Conservation (phyloP, 129 eudicot species). For the Flaveria sonorensis region DNA sequence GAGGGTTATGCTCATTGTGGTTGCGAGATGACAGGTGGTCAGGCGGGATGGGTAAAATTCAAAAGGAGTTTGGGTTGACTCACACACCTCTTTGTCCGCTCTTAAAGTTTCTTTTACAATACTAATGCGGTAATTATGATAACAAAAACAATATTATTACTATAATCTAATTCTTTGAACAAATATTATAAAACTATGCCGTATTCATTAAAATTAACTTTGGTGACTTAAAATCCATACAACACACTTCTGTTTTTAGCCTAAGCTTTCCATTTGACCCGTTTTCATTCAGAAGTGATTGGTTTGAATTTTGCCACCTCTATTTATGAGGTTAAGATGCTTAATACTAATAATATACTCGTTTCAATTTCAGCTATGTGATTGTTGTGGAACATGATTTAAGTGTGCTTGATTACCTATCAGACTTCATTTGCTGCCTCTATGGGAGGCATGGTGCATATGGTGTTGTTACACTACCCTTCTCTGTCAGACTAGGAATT, state of each 20-base stretch:
- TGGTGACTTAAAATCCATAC: too few species aligned
- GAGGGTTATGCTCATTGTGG: too few species aligned
- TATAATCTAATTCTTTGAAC: background rate
- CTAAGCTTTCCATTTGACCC: background rate
- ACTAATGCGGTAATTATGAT: background rate
- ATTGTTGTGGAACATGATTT: slow-evolving; percentile 91
- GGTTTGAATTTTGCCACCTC: background rate
- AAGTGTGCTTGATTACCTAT: slow-evolving; percentile 84
- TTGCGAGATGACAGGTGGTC: too few species aligned
- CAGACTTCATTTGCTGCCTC: slow-evolving; percentile 95
- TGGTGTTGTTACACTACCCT: slow-evolving; percentile 93
- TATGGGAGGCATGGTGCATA: slow-evolving; percentile 88
- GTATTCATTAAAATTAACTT: too few species aligned
- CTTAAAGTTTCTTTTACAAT: background rate
- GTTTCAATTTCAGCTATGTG: slow-evolving; percentile 63
- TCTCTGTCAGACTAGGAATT: slow-evolving; percentile 91
- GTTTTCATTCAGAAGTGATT: too few species aligned
- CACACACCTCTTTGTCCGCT: background rate
- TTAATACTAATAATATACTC: too few species aligned
- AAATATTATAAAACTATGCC: background rate
- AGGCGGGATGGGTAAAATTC: too few species aligned
- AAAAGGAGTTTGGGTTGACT: background rate
- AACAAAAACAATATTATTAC: background rate
- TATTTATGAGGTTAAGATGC: too few species aligned
- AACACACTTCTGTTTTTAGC: background rate